Conservation (phyloP, 495 filamentous ascomycete genomes). For the Coniosporium apollinis region DNA sequence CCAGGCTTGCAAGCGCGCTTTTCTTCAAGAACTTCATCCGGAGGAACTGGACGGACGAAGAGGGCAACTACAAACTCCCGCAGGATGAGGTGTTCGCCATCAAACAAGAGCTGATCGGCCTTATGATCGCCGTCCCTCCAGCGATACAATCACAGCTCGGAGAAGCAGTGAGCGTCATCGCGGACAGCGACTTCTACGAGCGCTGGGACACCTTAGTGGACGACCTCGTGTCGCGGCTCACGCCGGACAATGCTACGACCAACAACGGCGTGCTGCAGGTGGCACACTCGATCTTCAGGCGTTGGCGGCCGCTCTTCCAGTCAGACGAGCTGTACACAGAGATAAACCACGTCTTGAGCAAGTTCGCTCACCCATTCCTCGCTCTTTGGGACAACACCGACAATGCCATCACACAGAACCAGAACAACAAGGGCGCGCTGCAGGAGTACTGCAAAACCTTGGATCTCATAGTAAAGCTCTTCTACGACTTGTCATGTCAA, state of each 20-base stretch:
- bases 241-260: constrained; percentile 52
- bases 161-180: constrained; percentile 90
- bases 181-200: constrained; percentile 93
- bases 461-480: constrained; percentile 71
- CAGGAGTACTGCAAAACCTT: constrained; percentile 63
- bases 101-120: constrained; percentile 81
- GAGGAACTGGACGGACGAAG: constrained; percentile 85
- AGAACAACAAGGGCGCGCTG: constrained; percentile 52
- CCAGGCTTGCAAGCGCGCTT: constrained; percentile 75
- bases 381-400: constrained; percentile 58
- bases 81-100: constrained; percentile 67
- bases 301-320: constrained; percentile 85
- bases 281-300: constrained; percentile 92
- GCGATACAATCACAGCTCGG: constrained; percentile 85
- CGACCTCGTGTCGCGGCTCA: constrained; percentile 79
- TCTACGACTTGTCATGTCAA: constrained; percentile 92
- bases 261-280: constrained; percentile 94
- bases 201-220: constrained; percentile 86
- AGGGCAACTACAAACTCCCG: constrained; percentile 77
- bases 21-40: constrained; percentile 98
- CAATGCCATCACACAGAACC: constrained; percentile 54
- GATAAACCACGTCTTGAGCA: constrained; percentile 79
- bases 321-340: constrained; percentile 84
- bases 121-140: constrained; percentile 85
- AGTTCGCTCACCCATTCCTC: constrained; percentile 69